These are phyloP conservation scores for Chaetomium olivaceum DNA, from an alignment of 2,329 filamentous ascomycete genomes.

Conservation along the genomic window DNA sequence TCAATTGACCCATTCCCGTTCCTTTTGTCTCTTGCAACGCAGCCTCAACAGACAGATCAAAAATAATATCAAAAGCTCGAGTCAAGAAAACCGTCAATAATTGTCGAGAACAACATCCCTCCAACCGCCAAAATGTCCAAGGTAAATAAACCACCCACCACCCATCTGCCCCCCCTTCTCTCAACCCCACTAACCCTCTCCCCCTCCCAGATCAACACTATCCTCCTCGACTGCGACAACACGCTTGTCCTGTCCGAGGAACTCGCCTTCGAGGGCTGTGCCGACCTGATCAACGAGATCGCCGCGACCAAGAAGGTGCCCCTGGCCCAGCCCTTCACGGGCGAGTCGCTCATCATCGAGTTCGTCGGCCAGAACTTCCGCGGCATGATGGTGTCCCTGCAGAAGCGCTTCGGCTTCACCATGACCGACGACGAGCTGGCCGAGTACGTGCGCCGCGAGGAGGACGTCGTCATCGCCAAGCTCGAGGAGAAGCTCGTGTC, in stretches of 20 bases:
- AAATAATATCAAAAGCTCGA: not conserved
- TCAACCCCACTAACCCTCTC: not conserved
- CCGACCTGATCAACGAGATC: constrained; percentile 85
- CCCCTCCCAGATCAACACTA: constrained; percentile 61
- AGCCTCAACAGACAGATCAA: not conserved
- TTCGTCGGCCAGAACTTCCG: constrained; percentile 96
- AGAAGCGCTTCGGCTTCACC: constrained; percentile 72
- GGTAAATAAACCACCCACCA: constrained; percentile 7
- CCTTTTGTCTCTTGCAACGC: not conserved
- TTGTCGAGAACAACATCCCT: not conserved
- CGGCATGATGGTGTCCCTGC: constrained; percentile 79
- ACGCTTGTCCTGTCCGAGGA: constrained; percentile 90
- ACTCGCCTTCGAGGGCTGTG: constrained; percentile 87
- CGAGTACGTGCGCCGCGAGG: constrained; percentile 72
- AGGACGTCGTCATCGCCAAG: constrained; percentile 81
- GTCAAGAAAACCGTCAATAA: not conserved
- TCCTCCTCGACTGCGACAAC: constrained; percentile 83
- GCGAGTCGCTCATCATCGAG: constrained; percentile 74
- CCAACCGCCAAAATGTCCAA: constrained; percentile 28
- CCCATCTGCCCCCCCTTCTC: not conserved
- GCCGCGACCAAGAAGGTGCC: constrained; percentile 65
- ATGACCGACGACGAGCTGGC: constrained; percentile 70
- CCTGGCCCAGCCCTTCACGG: constrained; percentile 66
- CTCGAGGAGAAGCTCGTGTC: constrained; percentile 67
- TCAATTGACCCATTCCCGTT: not conserved